Evolutionary conservation across 2,329 filamentous ascomycete genomes (phyloP).

Genomic region (Helminthosporium solani): DNA sequence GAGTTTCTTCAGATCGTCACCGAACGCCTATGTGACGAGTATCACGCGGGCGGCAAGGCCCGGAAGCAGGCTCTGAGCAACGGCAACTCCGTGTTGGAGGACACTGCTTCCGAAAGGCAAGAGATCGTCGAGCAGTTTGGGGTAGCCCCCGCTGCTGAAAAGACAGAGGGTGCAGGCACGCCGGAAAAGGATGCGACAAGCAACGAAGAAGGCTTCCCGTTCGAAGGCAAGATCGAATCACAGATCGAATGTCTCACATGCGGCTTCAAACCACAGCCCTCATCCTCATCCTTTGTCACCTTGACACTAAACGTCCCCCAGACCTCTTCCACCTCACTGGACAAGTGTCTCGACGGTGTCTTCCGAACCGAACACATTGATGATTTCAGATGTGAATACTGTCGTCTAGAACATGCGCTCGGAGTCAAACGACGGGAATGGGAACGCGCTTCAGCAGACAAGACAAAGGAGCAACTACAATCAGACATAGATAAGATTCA

Average conservation of each 20-base stretch:
- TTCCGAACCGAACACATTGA: slow-evolving; percentile 96
- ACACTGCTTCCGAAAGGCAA: slow-evolving; percentile 19
- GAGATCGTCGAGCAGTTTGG: slow-evolving; percentile 31
- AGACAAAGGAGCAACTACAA: slow-evolving; percentile 52
- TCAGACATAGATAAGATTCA: slow-evolving; percentile 66
- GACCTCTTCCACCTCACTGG: slow-evolving; percentile 72
- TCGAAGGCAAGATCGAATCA: slow-evolving; percentile 91
- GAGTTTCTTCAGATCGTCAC: slow-evolving; percentile 94
- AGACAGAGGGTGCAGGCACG: slow-evolving; percentile 30
- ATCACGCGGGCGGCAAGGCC: slow-evolving; percentile 78
- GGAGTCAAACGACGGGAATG: slow-evolving; percentile 63
- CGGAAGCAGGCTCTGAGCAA: slow-evolving; percentile 56
- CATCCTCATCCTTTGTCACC: slow-evolving; percentile 83
- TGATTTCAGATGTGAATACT: slow-evolving; percentile 94
- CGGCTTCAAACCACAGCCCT: slow-evolving; percentile 82
- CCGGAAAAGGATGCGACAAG: slow-evolving; percentile 14
- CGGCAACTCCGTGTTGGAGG: slow-evolving; percentile 19
- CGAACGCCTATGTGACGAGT: slow-evolving; percentile 90
- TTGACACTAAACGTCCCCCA: slow-evolving; percentile 90
- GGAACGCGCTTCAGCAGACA: slow-evolving; percentile 37
- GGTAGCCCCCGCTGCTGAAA: slow-evolving; percentile 18
- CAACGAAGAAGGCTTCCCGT: slow-evolving; percentile 75
- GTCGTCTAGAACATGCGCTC: slow-evolving; percentile 78
- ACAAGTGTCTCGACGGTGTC: slow-evolving; percentile 87
- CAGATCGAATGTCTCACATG: slow-evolving; percentile 92